Conservation (phyloP, 1,284 basidiomycete genomes). For the Phylloporus sp. region DNA sequence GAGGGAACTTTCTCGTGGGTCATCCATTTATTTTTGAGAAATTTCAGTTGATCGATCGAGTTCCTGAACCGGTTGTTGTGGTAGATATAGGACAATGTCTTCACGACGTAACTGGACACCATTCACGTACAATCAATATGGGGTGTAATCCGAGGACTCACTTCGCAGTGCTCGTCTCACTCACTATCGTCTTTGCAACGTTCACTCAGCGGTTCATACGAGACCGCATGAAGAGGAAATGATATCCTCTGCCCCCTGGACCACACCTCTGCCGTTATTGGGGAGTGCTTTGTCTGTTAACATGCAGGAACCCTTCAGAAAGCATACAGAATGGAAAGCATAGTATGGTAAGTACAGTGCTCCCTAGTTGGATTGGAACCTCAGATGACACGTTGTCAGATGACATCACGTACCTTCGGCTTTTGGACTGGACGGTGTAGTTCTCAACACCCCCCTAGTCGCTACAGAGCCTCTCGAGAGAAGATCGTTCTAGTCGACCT, state of each 20-base stretch:
- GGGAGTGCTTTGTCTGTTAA: constrained; percentile 26
- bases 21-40: neutral
- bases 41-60: neutral
- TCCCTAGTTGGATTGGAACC: neutral
- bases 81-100: constrained; percentile 13
- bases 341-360: constrained; percentile 26
- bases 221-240: constrained; percentile 18
- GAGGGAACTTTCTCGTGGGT: neutral
- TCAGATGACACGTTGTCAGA: constrained; percentile 17
- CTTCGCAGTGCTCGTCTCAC: constrained; percentile 9
- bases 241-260: constrained; percentile 25
- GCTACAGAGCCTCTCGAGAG: constrained; percentile 29
- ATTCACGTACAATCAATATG: constrained; percentile 12
- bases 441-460: constrained; percentile 26
- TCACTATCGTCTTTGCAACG: constrained; percentile 5
- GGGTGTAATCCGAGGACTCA: constrained; percentile 7
- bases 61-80: neutral
- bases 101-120: no score
- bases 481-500: constrained; percentile 33
- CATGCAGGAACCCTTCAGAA: constrained; percentile 19
- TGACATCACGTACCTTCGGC: constrained; percentile 29
- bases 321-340: constrained; percentile 28
- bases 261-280: constrained; percentile 23
- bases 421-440: constrained; percentile 30
- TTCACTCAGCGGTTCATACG: constrained; percentile 12